These are phyloP conservation scores for Porodaedalea pini DNA, from an alignment of 1,284 basidiomycete genomes.

Conservation along the genomic window DNA sequence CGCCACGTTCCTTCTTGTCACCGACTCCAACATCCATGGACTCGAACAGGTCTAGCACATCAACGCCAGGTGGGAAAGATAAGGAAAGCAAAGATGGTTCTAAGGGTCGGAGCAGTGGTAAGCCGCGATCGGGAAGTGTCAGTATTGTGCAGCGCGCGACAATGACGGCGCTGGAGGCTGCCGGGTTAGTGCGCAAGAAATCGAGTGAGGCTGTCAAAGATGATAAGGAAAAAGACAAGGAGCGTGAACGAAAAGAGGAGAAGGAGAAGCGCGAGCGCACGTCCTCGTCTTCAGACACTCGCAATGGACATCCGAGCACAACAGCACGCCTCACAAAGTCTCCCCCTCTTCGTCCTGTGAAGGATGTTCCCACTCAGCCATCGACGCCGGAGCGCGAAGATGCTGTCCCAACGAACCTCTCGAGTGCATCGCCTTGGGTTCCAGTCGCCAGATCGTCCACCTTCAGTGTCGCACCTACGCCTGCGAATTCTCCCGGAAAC, in stretches of 20 bases:
- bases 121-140: slow-evolving; percentile 76
- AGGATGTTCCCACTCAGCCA: slow-evolving; percentile 52
- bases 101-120: slow-evolving; percentile 49
- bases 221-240: slow-evolving; percentile 37
- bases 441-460: slow-evolving; percentile 39
- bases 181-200: slow-evolving; percentile 77
- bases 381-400: slow-evolving; percentile 41
- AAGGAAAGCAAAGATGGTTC: slow-evolving; percentile 37
- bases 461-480: slow-evolving; percentile 38
- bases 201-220: slow-evolving; percentile 67
- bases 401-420: slow-evolving; percentile 29
- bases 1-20: slow-evolving; percentile 51
- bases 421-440: slow-evolving; percentile 68
- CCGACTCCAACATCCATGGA: slow-evolving; percentile 56
- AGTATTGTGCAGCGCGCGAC: slow-evolving; percentile 93
- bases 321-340: slow-evolving; percentile 65
- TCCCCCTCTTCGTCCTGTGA: slow-evolving; percentile 55
- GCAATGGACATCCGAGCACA: slow-evolving; percentile 53
- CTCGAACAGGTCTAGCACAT: slow-evolving; percentile 53
- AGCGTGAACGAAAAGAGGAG: slow-evolving; percentile 39
- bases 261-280: slow-evolving; percentile 38
- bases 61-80: slow-evolving; percentile 58
- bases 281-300: slow-evolving; percentile 46
- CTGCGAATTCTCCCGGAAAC: slow-evolving; percentile 51
- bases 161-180: slow-evolving; percentile 74